Evolutionary conservation across 768 basidiomycete genomes (phyloP), one percentile per base, ranked within the genome.

Genomic region (Hygrocybe coccinea): DNA sequence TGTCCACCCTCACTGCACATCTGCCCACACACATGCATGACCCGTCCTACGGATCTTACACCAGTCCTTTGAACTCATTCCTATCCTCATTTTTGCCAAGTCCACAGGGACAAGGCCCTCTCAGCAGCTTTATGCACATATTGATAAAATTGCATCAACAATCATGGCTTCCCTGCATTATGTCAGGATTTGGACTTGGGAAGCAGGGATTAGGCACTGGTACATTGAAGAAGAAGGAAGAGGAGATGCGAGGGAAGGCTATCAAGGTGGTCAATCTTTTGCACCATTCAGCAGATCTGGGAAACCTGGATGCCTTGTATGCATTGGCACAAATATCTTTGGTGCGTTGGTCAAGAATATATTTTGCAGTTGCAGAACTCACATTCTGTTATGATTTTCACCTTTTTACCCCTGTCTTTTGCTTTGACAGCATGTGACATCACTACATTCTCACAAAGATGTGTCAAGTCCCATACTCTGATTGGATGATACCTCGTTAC

Each of bases 241-340:
- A 89, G 45, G 89, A 91, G 58, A 69, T 82, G 60, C 76, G 74
- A 17, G 76, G 80, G 2, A 88, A 87, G 63, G 86, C 88, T 8
- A 83, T 90, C 65, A 92, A 92, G 66, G 88, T 90, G 33, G 65
- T 92, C 12, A 89, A 91, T 64, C 67, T 94, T 10, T 71, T 94
- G 29, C 81, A 90, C 56, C 87, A 91, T 70, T 89, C 91, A 1
- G 83, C 84, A 6, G 89, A 91, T 52, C 70, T 91, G 46, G 93
- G 91, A 11, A 80, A 89, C 63, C 69, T 68, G 54, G 87, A 93
- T 54, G 90, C 91, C 9, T 62, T 91, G 24, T 90, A 80, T 64
- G 79, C 79, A 1, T 76, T 87, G 11, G 88, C 80, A 1, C 76
- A 82, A 51, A 69, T 91, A 47, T 86, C 86, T 48, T 62, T 91